Percentiles rank a stretch among this genome's conserved stretches.
Evolutionary conservation across 129 eudicot genomes (phyloP).

Genomic region (Flaveria sonorensis): DNA sequence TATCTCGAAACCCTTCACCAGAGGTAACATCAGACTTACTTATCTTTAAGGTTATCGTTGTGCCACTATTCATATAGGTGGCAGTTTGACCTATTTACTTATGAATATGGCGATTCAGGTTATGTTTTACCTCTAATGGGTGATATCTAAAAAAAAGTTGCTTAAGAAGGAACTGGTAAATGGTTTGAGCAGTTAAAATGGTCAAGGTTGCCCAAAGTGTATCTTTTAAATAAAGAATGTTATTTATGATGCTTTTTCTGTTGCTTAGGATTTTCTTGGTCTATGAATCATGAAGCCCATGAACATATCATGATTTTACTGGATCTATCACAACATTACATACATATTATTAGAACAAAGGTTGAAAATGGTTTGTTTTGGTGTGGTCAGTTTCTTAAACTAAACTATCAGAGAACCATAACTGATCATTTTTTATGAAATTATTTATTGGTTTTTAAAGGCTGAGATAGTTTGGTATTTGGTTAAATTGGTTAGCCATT

Average conservation of each 20-base stretch:
- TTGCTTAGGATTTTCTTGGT: too few species aligned
- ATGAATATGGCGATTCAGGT: neutral
- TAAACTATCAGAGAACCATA: too few species aligned
- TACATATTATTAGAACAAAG: too few species aligned
- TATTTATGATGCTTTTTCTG: neutral
- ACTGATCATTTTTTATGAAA: too few species aligned
- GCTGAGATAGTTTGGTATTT: too few species aligned
- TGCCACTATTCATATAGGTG: neutral
- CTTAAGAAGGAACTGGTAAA: neutral
- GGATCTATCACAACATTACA: too few species aligned
- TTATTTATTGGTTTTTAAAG: too few species aligned
- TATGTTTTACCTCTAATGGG: neutral
- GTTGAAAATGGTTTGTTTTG: too few species aligned
- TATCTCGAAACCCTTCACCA: constrained; percentile 52
- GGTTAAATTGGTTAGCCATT: too few species aligned
- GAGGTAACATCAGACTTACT: constrained; percentile 73
- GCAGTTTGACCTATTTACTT: constrained; percentile 6
- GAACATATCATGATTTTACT: too few species aligned
- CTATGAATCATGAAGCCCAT: too few species aligned
- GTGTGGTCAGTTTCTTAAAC: too few species aligned
- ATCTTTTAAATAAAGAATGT: neutral
- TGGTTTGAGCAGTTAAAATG: neutral
- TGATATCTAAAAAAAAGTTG: neutral
- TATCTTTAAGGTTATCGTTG: constrained; percentile 59
- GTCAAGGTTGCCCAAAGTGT: neutral